Evolutionary conservation across 83 land plant species (phyloP).

Genomic region (Picea engelmannii): DNA sequence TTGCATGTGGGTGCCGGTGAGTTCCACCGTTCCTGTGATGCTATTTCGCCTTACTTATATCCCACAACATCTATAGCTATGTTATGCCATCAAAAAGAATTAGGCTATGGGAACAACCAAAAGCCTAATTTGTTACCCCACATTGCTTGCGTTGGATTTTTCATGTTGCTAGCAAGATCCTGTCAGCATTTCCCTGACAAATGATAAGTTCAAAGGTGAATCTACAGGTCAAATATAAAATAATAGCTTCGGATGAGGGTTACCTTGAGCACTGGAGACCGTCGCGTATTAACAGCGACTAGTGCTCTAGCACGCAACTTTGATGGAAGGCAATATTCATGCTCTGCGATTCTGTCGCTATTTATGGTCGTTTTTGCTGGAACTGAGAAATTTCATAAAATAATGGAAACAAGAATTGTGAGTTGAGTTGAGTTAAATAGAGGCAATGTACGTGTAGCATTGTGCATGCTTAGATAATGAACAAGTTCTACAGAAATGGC

Average conservation of each 20-base stretch:
- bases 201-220: too few relatives aligned
- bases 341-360: neutral
- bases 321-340: neutral
- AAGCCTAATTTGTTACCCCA: neutral
- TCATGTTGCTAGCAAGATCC: neutral
- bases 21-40: too few relatives aligned
- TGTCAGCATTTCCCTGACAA: neutral
- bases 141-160: neutral
- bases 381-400: neutral
- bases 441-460: neutral
- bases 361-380: neutral
- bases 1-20: too few relatives aligned
- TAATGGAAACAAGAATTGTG: too few relatives aligned
- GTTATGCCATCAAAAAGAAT: too few relatives aligned
- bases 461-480: constrained; percentile 23
- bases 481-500: constrained; percentile 36
- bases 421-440: too few relatives aligned
- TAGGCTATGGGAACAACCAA: neutral
- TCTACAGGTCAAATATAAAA: too few relatives aligned
- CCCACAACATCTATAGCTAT: too few relatives aligned
- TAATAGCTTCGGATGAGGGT: neutral
- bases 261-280: neutral
- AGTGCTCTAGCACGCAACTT: neutral
- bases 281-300: neutral
- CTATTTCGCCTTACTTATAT: too few relatives aligned